phyloP scores from a whole-genome alignment of 2,329 filamentous ascomycete genomes.

The Ophiognomonia clavigignenti-juglandacearum region DNA sequence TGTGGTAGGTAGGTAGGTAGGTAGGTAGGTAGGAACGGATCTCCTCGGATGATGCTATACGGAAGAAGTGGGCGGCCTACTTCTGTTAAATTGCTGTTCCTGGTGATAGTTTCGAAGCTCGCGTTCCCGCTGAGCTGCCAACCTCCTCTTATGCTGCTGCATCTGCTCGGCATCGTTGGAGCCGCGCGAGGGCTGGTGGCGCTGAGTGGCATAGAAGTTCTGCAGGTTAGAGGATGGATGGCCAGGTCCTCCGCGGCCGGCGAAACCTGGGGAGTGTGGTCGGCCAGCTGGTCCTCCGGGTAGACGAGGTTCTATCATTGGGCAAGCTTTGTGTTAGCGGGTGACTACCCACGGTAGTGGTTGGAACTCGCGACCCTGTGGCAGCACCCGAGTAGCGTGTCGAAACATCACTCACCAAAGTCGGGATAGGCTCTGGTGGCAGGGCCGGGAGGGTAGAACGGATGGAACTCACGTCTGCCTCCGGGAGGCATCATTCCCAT shows the following conservation, averaged over 20 bases:
- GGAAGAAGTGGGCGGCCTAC: constrained; percentile 79
- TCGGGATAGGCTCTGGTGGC: constrained; percentile 52
- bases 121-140: constrained; percentile 97
- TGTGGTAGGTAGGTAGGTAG: constrained; percentile 23
- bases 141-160: constrained; percentile 98
- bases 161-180: constrained; percentile 92
- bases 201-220: constrained; percentile 90
- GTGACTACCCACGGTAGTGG: constrained; percentile 21
- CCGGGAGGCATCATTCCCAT: constrained; percentile 54
- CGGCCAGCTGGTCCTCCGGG: constrained; percentile 13
- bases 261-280: constrained; percentile 22
- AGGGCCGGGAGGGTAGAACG: constrained; percentile 50
- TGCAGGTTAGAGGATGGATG: constrained; percentile 64
- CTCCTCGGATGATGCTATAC: constrained; percentile 53
- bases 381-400: constrained; percentile 19
- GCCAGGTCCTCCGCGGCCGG: constrained; percentile 49
- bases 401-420: constrained; percentile 52
- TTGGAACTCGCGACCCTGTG: constrained; percentile 20
- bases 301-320: constrained; percentile 12
- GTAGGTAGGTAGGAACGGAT: constrained; percentile 22
- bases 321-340: constrained; percentile 8
- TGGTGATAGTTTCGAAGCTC: constrained; percentile 99
- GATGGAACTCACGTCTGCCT: constrained; percentile 77
- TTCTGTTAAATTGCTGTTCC: constrained; percentile 99
- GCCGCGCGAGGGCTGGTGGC: constrained; percentile 81